Conservation (phyloP, 2,329 filamentous ascomycete genomes). For the Stagonosporopsis rhizophila region DNA sequence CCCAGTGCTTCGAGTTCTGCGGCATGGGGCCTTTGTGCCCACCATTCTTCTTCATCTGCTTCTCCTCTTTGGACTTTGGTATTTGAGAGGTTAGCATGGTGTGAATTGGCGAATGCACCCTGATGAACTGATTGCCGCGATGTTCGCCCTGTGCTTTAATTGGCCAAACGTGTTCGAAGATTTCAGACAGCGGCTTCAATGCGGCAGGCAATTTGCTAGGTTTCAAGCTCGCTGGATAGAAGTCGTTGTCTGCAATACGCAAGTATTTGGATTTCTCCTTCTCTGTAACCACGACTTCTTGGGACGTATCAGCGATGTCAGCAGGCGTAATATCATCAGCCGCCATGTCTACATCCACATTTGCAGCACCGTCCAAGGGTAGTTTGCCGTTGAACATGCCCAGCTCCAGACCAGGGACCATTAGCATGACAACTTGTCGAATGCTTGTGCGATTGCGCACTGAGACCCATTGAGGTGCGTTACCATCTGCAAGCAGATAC, state of each 20-base stretch:
- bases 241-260: conserved; percentile 56
- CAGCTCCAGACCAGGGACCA: conserved; percentile 90
- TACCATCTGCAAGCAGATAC: conserved; percentile 66
- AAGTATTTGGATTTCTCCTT: conserved; percentile 36
- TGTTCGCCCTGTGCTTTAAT: conserved; percentile 87
- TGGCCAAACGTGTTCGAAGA: conserved; percentile 90
- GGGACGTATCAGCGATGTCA: conserved; percentile 15
- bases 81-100: conserved; percentile 80
- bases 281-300: conserved; percentile 7
- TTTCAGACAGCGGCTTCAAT: conserved; percentile 72
- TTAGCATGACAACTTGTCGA: conserved; percentile 81
- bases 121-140: conserved; percentile 64
- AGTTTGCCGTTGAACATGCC: conserved; percentile 78
- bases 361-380: conserved; percentile 23
- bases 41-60: conserved; percentile 58
- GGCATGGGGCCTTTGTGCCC: conserved; percentile 60
- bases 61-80: conserved; percentile 73
- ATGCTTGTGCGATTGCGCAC: conserved; percentile 64
- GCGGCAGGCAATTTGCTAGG: conserved; percentile 50
- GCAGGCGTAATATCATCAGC: conserved; percentile 11
- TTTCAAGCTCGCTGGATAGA: conserved; percentile 56
- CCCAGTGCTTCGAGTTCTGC: conserved; percentile 70
- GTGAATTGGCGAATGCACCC: conserved; percentile 85
- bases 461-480: conserved; percentile 69
- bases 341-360: background rate